Conservation (phyloP, 108 stramenopile genomes). For the Nitzschia inconspicua region DNA sequence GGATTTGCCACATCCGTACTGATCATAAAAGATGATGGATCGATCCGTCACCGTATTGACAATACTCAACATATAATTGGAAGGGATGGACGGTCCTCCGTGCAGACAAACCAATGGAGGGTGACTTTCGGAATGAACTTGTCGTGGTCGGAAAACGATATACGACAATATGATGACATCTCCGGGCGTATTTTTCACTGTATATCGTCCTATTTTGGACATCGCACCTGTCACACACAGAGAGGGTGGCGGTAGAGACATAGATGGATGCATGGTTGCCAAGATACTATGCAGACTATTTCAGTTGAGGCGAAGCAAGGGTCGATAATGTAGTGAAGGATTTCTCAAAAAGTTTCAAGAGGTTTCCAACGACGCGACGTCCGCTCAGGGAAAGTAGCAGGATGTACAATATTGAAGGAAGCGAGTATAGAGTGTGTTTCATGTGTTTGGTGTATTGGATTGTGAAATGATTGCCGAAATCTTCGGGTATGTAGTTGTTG, state of each 20-base stretch:
- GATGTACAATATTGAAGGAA: too few relatives aligned
- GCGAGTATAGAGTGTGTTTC: too few relatives aligned
- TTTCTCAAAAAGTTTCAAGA: too few relatives aligned
- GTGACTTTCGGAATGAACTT: constrained; percentile 6
- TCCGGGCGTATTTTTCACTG: not conserved
- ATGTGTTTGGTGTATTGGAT: too few relatives aligned
- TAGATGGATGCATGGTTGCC: too few relatives aligned
- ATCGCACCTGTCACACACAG: constrained; percentile 46
- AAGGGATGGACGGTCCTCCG: constrained; percentile 70
- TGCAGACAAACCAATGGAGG: constrained; percentile 58
- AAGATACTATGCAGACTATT: too few relatives aligned
- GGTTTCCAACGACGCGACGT: too few relatives aligned
- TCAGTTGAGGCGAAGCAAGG: too few relatives aligned
- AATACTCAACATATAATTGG: constrained; percentile 56
- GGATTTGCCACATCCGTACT: constrained; percentile 49
- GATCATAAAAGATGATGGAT: constrained; percentile 50
- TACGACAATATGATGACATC: constrained; percentile 18
- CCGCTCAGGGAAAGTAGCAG: too few relatives aligned
- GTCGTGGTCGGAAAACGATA: constrained; percentile 42
- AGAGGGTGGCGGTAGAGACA: constrained; percentile 28
- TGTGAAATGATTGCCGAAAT: too few relatives aligned
- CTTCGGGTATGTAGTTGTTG: too few relatives aligned
- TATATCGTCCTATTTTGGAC: constrained; percentile 21
- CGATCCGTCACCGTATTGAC: constrained; percentile 51
- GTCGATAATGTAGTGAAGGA: too few relatives aligned